Conservation (phyloP, 208 protist genomes). For the Crithidia thermophila region DNA sequence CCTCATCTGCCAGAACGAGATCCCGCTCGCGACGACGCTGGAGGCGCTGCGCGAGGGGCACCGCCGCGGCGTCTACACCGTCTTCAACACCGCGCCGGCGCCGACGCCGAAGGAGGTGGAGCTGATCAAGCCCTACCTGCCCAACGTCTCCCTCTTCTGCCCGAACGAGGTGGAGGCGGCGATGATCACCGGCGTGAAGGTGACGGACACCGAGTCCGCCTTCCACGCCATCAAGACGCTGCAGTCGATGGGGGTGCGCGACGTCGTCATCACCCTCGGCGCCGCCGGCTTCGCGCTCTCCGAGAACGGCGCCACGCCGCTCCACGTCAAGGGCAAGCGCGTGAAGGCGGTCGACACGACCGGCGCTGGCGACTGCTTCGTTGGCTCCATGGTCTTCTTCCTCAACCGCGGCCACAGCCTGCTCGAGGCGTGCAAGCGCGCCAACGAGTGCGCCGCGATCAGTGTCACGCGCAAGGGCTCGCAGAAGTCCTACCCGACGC, state of each 20-base stretch:
- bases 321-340: constrained; percentile 52
- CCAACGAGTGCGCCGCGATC: constrained; percentile 83
- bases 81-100: constrained; percentile 94
- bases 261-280: constrained; percentile 93
- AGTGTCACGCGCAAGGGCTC: constrained; percentile 93
- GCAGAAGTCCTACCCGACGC: constrained; percentile 84
- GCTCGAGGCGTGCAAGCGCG: constrained; percentile 71
- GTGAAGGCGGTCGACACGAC: constrained; percentile 94
- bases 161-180: constrained; percentile 93
- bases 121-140: constrained; percentile 76
- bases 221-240: constrained; percentile 57
- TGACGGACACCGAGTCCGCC: constrained; percentile 65
- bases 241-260: constrained; percentile 63
- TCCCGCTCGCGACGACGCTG: constrained; percentile 84
- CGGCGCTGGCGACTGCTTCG: constrained; percentile 94
- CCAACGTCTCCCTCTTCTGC: constrained; percentile 87
- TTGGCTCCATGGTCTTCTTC: constrained; percentile 92
- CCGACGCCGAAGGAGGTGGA: constrained; percentile 68
- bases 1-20: constrained; percentile 94
- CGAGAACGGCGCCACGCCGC: constrained; percentile 45
- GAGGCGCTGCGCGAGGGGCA: constrained; percentile 81
- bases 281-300: constrained; percentile 71
- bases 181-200: constrained; percentile 79
- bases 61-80: constrained; percentile 84
- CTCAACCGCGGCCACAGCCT: constrained; percentile 72